Conservation (phyloP, 805 yeast species). For the Wickerhamiella kazuoi region DNA sequence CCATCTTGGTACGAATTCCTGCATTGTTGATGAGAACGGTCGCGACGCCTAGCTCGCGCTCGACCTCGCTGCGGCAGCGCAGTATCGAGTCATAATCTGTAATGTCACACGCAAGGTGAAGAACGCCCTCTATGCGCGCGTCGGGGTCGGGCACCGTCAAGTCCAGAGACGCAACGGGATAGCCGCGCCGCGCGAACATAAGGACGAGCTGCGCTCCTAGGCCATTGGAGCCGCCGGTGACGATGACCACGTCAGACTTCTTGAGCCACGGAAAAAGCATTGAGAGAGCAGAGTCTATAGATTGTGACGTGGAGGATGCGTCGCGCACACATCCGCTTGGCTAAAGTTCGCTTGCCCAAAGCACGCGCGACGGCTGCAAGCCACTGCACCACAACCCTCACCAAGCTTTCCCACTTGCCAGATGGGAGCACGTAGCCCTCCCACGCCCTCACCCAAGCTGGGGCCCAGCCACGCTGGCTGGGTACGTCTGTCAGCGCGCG, state of each 20-base stretch:
- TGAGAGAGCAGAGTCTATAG: too few species aligned
- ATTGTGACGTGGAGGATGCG: too few species aligned
- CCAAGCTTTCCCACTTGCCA: too few species aligned
- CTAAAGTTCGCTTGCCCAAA: too few species aligned
- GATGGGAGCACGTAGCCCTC: too few species aligned
- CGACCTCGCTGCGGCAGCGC: slow-evolving; percentile 26
- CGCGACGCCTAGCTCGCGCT: slow-evolving; percentile 36
- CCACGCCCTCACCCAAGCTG: too few species aligned
- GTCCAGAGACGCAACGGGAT: slow-evolving; percentile 46
- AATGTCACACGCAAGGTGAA: slow-evolving; percentile 56
- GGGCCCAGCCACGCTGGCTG: too few species aligned
- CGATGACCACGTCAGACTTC: slow-evolving; percentile 37
- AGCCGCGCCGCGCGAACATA: slow-evolving; percentile 27
- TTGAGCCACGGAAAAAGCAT: slow-evolving; percentile 10
- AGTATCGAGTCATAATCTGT: slow-evolving; percentile 32
- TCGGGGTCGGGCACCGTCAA: slow-evolving; percentile 26
- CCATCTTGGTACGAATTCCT: slow-evolving; percentile 29
- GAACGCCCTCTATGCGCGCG: slow-evolving; percentile 25
- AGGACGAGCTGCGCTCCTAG: slow-evolving; percentile 50
- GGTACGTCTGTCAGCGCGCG: too few species aligned
- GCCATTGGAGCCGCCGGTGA: slow-evolving; percentile 78
- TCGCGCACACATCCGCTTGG: too few species aligned
- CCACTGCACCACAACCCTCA: background rate
- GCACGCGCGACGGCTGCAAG: too few species aligned
- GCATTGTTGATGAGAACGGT: slow-evolving; percentile 74